Evolutionary conservation across 2,329 filamentous ascomycete genomes (phyloP).

Genomic region (Colletotrichum kahawae): DNA sequence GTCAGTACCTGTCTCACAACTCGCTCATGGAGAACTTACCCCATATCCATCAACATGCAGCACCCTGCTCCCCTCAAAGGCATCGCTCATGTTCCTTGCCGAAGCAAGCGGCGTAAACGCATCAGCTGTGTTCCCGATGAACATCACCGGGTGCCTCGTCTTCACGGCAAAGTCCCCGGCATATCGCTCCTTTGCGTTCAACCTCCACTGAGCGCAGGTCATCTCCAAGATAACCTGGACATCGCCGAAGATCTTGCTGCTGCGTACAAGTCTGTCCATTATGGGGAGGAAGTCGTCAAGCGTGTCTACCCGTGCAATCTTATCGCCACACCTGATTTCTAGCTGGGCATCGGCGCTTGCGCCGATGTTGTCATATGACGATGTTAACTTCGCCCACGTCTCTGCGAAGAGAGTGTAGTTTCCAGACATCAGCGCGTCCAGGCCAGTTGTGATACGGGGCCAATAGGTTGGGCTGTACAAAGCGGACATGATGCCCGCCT

Average conservation of each 20-base stretch:
- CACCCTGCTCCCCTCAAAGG: constrained; percentile 41
- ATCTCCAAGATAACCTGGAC: constrained; percentile 17
- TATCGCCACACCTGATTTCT: constrained; percentile 42
- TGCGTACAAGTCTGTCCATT: constrained; percentile 25
- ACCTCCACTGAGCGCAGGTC: constrained; percentile 41
- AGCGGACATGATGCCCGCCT: neutral
- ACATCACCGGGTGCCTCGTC: constrained; percentile 37
- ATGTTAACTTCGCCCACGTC: fast-evolving
- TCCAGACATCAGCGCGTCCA: constrained; percentile 13
- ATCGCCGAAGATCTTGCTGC: constrained; percentile 33
- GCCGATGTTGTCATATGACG: neutral
- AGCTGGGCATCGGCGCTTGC: constrained; percentile 1
- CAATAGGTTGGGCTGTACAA: constrained; percentile 1
- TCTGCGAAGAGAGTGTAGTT: neutral
- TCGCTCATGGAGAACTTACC: constrained; percentile 28
- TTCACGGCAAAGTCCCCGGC: constrained; percentile 34
- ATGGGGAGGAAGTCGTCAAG: constrained; percentile 32
- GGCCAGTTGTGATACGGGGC: neutral
- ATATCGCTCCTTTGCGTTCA: constrained; percentile 41
- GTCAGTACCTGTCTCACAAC: fast-evolving
- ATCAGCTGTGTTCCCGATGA: constrained; percentile 44
- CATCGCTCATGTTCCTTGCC: constrained; percentile 39
- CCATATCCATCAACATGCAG: constrained; percentile 40
- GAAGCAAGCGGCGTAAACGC: constrained; percentile 41
- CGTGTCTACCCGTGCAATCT: constrained; percentile 26